A percentile compares a stretch with the other conserved stretches of the same genome.
These are phyloP conservation scores for Mucuna pruriens DNA, from an alignment of 306 rosid species.

Conservation along the genomic window DNA sequence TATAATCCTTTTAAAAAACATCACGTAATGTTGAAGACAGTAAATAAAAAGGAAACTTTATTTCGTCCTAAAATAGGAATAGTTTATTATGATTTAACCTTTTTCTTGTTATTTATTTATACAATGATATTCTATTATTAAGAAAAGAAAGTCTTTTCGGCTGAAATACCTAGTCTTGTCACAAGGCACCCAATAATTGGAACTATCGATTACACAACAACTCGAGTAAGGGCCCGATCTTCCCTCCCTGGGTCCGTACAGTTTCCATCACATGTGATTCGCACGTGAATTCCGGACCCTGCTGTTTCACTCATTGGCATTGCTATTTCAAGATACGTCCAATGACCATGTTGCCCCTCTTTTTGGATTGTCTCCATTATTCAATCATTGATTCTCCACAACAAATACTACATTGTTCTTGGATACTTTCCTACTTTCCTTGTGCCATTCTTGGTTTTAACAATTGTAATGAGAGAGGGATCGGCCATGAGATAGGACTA, in stretches of 20 bases:
- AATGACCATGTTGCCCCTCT: slow-evolving; percentile 47
- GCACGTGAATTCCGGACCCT: slow-evolving; percentile 56
- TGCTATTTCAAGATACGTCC: neutral
- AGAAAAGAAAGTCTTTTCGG: neutral
- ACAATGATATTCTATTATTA: neutral
- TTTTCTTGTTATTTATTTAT: neutral
- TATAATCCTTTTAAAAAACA: neutral
- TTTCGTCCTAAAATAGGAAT: neutral
- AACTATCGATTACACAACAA: neutral
- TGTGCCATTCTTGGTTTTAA: neutral
- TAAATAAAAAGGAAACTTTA: neutral
- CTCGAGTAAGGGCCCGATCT: neutral
- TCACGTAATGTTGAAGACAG: neutral
- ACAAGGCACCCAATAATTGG: slow-evolving; percentile 38
- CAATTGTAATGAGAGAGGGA: neutral
- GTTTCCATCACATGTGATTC: slow-evolving; percentile 50
- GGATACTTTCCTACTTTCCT: neutral
- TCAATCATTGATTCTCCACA: slow-evolving; percentile 45
- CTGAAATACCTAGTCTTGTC: slow-evolving; percentile 20
- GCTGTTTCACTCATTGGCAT: neutral
- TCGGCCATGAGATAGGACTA: neutral
- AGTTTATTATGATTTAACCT: neutral
- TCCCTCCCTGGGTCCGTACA: slow-evolving; percentile 34
- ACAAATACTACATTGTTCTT: neutral
- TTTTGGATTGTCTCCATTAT: neutral